Conservation (phyloP, 2,329 filamentous ascomycete genomes). For the Ophiostoma pallidulum region DNA sequence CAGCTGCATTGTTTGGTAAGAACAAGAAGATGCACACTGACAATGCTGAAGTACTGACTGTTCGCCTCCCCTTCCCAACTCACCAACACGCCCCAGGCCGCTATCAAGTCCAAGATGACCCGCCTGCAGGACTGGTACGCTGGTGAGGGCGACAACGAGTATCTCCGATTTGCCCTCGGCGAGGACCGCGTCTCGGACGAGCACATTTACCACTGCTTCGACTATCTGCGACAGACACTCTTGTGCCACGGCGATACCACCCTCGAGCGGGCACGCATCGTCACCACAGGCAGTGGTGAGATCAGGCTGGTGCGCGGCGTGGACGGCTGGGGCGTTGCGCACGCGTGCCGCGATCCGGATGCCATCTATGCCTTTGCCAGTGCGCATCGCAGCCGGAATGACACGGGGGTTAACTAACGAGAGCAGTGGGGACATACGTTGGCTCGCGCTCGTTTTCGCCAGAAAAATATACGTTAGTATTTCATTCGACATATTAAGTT, state of each 20-base stretch:
- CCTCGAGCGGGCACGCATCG: constrained; percentile 14
- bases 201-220: constrained; percentile 19
- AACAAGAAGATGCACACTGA: too few species aligned
- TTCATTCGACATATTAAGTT: too few species aligned
- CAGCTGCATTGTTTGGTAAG: constrained; percentile 17
- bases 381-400: constrained; percentile 12
- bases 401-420: constrained; percentile 16
- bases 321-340: constrained; percentile 17
- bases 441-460: too few species aligned
- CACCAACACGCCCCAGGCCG: constrained; percentile 11
- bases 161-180: constrained; percentile 14
- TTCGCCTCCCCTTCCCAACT: too few species aligned
- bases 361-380: constrained; percentile 12
- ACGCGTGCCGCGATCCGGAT: constrained; percentile 16
- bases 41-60: background rate
- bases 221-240: constrained; percentile 18
- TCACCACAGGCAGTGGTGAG: background rate
- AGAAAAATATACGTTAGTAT: too few species aligned
- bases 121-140: constrained; percentile 15
- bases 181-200: constrained; percentile 13
- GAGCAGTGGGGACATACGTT: too few species aligned
- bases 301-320: constrained; percentile 12
- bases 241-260: constrained; percentile 18
- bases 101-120: constrained; percentile 16
- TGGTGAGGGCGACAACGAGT: constrained; percentile 16